Evolutionary conservation across 1,139 yeast genomes (phyloP).

Genomic region (Oligophagozyma castellii): DNA sequence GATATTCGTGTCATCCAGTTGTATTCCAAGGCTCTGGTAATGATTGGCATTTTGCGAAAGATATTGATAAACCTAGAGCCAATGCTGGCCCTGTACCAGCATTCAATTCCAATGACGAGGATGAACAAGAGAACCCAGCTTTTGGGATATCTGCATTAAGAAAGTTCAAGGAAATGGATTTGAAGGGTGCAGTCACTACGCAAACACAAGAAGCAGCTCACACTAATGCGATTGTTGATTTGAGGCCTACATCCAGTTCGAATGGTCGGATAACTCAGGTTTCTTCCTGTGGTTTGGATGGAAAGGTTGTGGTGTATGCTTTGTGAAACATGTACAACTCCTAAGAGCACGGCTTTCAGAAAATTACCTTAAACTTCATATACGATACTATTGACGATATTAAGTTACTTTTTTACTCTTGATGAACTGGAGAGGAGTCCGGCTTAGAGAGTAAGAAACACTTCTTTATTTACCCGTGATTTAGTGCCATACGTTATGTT

Average conservation of each 20-base stretch:
- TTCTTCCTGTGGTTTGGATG: slow-evolving; percentile 75
- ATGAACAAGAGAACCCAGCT: slow-evolving; percentile 45
- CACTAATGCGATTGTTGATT: slow-evolving; percentile 74
- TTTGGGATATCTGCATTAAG: slow-evolving; percentile 70
- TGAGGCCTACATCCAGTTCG: slow-evolving; percentile 33
- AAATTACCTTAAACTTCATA: no score
- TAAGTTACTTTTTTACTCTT: background rate
- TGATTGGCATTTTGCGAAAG: slow-evolving; percentile 55
- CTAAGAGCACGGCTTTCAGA: no score
- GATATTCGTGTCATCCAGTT: slow-evolving; percentile 85
- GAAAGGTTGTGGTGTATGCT: slow-evolving; percentile 62
- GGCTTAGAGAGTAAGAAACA: background rate
- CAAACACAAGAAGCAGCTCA: slow-evolving; percentile 57
- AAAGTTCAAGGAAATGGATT: slow-evolving; percentile 91
- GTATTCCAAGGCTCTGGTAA: slow-evolving; percentile 57
- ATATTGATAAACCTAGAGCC: slow-evolving; percentile 46
- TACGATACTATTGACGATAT: slow-evolving; percentile 2
- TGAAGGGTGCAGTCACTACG: slow-evolving; percentile 66
- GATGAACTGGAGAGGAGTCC: background rate
- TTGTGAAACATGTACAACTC: slow-evolving; percentile 6
- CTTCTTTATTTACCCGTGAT: background rate
- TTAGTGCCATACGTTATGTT: no score
- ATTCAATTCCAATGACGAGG: slow-evolving; percentile 31
- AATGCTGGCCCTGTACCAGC: slow-evolving; percentile 13
- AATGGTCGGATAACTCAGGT: slow-evolving; percentile 37